Conservation (phyloP, 2,329 filamentous ascomycete species). For the Plectosphaerella plurivora region DNA sequence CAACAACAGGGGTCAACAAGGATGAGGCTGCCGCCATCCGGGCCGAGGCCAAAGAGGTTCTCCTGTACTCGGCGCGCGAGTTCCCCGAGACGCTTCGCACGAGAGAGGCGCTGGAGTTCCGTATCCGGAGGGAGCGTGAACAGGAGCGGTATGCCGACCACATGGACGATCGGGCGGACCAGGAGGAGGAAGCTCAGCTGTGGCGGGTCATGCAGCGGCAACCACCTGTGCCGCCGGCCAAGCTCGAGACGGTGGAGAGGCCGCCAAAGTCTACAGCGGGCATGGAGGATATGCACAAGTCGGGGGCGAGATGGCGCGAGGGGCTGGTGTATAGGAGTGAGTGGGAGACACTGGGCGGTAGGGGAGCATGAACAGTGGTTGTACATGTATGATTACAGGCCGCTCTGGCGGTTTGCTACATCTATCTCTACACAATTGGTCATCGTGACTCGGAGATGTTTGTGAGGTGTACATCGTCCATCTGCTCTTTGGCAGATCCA, state of each 20-base stretch:
- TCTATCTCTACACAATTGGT: no score
- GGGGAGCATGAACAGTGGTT: no score
- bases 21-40: conserved; percentile 22
- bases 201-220: conserved; percentile 38
- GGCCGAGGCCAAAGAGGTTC: conserved; percentile 36
- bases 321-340: conserved; percentile 30
- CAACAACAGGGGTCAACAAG: conserved; percentile 3
- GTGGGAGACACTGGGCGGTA: conserved; percentile 30
- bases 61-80: conserved; percentile 34
- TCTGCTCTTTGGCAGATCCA: no score
- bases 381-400: no score
- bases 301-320: conserved; percentile 33
- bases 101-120: conserved; percentile 28
- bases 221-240: conserved; percentile 28
- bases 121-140: conserved; percentile 34
- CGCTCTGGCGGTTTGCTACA: no score
- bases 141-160: conserved; percentile 40
- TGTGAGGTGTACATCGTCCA: no score
- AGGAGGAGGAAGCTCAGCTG: conserved; percentile 37
- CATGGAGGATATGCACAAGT: conserved; percentile 30
- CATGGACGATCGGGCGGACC: conserved; percentile 33
- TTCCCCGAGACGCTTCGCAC: conserved; percentile 30
- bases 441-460: no score
- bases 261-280: conserved; percentile 21
- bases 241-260: conserved; percentile 21